Conservation (phyloP, 306 rosid species). For the Mimosa pudica region DNA sequence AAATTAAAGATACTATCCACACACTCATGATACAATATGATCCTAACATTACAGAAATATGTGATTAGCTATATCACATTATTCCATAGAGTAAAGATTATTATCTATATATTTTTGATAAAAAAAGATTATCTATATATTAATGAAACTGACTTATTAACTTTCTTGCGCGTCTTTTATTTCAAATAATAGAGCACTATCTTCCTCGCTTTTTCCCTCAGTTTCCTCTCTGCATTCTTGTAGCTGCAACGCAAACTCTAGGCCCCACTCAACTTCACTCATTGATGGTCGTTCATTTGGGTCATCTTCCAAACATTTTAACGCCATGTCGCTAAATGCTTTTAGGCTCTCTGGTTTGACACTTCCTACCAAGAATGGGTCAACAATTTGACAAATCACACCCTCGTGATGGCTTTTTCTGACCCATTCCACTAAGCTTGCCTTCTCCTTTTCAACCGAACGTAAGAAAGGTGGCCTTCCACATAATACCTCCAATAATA, state of each 20-base stretch:
- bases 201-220: background rate
- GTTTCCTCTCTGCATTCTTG: background rate
- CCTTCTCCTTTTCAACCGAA: background rate
- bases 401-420: background rate
- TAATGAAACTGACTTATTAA: too few species aligned
- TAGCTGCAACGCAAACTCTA: constrained; percentile 1
- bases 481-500: constrained; percentile 36
- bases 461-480: constrained; percentile 15
- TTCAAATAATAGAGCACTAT: background rate
- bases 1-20: too few species aligned
- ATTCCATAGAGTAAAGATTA: too few species aligned
- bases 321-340: background rate
- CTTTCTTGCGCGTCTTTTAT: background rate
- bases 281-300: background rate
- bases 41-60: too few species aligned
- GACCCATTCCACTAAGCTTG: background rate
- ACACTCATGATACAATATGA: too few species aligned
- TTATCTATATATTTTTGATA: too few species aligned
- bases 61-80: too few species aligned
- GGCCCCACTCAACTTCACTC: background rate
- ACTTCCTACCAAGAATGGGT: background rate
- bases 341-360: background rate
- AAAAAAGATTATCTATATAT: too few species aligned
- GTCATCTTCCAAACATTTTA: background rate
- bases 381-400: background rate